These are phyloP conservation scores for Naegleria gruberi DNA, from an alignment of 208 protist species.

Conservation along the genomic window DNA sequence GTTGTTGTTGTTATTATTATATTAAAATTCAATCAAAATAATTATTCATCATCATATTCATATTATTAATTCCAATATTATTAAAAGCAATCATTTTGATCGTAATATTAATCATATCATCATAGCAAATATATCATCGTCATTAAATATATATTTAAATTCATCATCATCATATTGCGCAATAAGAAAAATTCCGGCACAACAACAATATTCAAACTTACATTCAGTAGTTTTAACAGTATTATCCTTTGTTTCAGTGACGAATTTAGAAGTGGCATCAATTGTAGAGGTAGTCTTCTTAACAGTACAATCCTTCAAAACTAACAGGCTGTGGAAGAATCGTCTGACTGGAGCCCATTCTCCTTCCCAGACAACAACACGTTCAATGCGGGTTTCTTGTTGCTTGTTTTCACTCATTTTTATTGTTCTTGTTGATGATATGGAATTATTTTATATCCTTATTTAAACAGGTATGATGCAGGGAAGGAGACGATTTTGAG, in stretches of 20 bases:
- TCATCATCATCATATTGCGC: neutral
- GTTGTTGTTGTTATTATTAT: neutral
- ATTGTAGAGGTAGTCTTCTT: neutral
- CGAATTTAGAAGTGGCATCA: neutral
- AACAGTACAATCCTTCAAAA: neutral
- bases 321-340: neutral
- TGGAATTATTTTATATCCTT: neutral
- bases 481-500: too few species aligned
- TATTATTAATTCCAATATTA: too few species aligned
- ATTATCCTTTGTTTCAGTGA: neutral
- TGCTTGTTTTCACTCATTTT: neutral
- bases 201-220: neutral
- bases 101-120: too few species aligned
- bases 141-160: neutral
- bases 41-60: neutral
- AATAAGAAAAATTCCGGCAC: neutral
- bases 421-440: neutral
- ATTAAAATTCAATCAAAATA: neutral
- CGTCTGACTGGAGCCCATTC: neutral
- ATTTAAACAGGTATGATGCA: too few species aligned
- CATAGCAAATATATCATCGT: neutral
- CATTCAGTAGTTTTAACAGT: neutral
- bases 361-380: neutral
- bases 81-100: too few species aligned
- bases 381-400: neutral